Conservation (phyloP, 2,329 filamentous ascomycete genomes). For the Cyclaneusma minus region DNA sequence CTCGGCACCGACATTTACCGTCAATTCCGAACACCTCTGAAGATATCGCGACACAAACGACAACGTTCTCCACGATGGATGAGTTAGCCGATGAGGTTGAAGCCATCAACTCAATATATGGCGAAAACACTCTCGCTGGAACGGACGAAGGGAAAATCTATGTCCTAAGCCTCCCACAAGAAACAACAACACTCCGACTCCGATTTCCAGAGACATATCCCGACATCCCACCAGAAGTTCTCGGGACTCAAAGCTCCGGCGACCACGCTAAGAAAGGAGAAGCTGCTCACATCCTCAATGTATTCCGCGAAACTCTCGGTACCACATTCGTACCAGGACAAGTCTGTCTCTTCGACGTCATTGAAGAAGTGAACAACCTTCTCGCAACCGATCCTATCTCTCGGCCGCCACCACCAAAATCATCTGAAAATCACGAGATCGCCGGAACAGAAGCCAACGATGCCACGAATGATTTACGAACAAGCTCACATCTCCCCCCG, state of each 20-base stretch:
- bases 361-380: constrained; percentile 50
- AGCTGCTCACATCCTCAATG: constrained; percentile 52
- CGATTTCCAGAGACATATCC: constrained; percentile 66
- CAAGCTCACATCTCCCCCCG: background rate
- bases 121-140: constrained; percentile 41
- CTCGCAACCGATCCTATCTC: constrained; percentile 6
- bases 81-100: constrained; percentile 56
- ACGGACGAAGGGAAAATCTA: constrained; percentile 28
- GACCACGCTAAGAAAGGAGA: constrained; percentile 51
- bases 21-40: background rate
- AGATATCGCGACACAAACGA: constrained; percentile 1
- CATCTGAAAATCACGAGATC: constrained; percentile 3
- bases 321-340: constrained; percentile 56
- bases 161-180: constrained; percentile 49
- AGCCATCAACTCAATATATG: constrained; percentile 76
- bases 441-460: background rate
- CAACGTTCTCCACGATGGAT: constrained; percentile 11
- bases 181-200: constrained; percentile 40
- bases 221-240: constrained; percentile 51
- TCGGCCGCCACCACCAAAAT: constrained; percentile 12
- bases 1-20: background rate
- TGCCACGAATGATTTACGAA: constrained; percentile 3
- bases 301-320: constrained; percentile 51
- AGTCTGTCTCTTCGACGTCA: constrained; percentile 82
- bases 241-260: constrained; percentile 68